phyloP scores from a whole-genome alignment of 306 rosid genomes.

The Fragaria iinumae region DNA sequence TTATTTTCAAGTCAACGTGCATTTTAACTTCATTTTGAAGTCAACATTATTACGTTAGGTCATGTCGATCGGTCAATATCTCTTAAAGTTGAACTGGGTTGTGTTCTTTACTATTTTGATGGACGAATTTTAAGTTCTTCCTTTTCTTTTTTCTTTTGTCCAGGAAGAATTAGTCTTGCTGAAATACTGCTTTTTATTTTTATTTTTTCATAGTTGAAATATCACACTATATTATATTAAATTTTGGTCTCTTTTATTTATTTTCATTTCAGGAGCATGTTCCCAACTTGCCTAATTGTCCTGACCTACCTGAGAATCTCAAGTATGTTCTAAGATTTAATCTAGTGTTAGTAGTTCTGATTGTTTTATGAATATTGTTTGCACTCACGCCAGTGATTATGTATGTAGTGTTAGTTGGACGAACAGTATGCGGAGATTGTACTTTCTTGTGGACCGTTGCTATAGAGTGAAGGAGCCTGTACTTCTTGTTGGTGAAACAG shows the following conservation, averaged over 20 bases:
- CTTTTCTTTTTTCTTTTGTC: neutral
- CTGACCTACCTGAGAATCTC: slow-evolving; percentile 33
- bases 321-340: slow-evolving; percentile 40
- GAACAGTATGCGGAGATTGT: slow-evolving; percentile 70
- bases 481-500: slow-evolving; percentile 95
- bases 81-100: neutral
- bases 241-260: slow-evolving; percentile 16
- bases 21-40: neutral
- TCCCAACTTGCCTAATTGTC: slow-evolving; percentile 31
- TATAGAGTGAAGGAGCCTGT: slow-evolving; percentile 71
- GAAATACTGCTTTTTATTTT: neutral
- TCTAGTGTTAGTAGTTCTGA: neutral
- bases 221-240: slow-evolving; percentile 6
- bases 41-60: neutral
- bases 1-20: neutral
- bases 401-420: slow-evolving; percentile 61
- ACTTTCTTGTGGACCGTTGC: slow-evolving; percentile 84
- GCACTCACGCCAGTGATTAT: slow-evolving; percentile 19
- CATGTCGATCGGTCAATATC: neutral
- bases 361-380: neutral
- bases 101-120: neutral
- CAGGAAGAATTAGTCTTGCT: too few relatives aligned
- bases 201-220: neutral
- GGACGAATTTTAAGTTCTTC: neutral
- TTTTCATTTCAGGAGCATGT: slow-evolving; percentile 25